Percentiles rank a stretch among this genome's conserved stretches.
Evolutionary conservation across 2,329 filamentous ascomycete genomes (phyloP).

Genomic region (Xylaria sp.): DNA sequence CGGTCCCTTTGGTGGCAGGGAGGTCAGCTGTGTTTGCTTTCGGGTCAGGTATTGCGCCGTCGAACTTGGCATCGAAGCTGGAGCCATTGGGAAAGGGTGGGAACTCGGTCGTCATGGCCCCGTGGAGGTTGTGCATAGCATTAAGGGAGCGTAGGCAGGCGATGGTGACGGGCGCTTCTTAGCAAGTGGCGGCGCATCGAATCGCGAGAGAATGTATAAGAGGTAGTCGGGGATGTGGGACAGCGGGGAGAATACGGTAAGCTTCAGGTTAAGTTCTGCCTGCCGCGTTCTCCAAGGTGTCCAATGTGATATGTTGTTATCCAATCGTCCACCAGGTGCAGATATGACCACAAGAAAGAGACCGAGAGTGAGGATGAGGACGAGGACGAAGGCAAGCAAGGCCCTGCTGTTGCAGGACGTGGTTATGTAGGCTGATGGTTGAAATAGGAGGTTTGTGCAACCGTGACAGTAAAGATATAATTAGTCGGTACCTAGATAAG

Average conservation of each 20-base stretch:
- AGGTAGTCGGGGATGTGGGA: neutral
- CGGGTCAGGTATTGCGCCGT: constrained; percentile 23
- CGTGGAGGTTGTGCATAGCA: constrained; percentile 27
- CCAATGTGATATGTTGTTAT: neutral
- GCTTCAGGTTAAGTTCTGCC: neutral
- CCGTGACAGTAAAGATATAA: neutral
- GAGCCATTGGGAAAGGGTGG: constrained; percentile 40
- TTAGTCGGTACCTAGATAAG: neutral
- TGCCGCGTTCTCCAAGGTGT: neutral
- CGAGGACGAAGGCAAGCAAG: neutral
- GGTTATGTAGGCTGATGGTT: neutral
- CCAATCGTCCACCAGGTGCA: neutral
- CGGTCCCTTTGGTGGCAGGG: constrained; percentile 3
- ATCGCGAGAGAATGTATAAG: constrained; percentile 3
- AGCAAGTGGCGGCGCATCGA: constrained; percentile 30
- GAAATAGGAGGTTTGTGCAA: neutral
- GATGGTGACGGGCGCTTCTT: constrained; percentile 6
- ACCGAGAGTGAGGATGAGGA: too few species aligned
- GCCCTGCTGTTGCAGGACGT: neutral
- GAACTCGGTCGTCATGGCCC: constrained; percentile 44
- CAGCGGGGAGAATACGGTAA: neutral
- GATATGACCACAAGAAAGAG: neutral
- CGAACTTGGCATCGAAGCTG: constrained; percentile 34
- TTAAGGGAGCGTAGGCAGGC: constrained; percentile 17
- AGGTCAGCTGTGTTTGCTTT: neutral